phyloP scores from a whole-genome alignment of 116 monocot genomes.

The Zostera marina region DNA sequence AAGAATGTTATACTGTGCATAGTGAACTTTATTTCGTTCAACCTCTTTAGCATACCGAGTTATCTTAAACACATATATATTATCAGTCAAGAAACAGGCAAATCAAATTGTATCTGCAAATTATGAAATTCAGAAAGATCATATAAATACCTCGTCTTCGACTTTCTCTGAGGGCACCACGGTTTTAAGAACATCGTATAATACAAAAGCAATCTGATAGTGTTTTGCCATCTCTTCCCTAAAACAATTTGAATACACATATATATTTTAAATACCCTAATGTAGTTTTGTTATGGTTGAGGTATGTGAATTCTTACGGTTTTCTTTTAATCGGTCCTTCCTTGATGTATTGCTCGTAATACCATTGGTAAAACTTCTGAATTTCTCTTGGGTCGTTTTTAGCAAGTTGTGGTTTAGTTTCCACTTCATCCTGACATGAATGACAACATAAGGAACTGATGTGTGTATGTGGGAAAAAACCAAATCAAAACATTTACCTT shows the following conservation, averaged over 20 bases:
- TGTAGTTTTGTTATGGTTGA: neutral
- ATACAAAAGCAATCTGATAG: constrained; percentile 80
- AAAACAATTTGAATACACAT: constrained; percentile 6
- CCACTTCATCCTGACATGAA: constrained; percentile 52
- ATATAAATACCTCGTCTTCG: constrained; percentile 39
- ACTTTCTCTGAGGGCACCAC: constrained; percentile 56
- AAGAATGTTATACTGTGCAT: constrained; percentile 81
- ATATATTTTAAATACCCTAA: neutral
- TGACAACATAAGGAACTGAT: neutral
- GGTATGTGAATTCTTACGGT: constrained; percentile 36
- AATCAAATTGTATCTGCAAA: no score
- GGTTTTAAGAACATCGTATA: constrained; percentile 79
- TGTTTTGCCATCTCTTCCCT: constrained; percentile 96
- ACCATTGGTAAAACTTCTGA: constrained; percentile 63
- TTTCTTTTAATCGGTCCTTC: constrained; percentile 37
- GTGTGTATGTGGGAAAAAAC: neutral
- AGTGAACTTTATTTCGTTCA: constrained; percentile 73
- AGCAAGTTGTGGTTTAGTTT: constrained; percentile 36
- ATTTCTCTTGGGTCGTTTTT: constrained; percentile 70
- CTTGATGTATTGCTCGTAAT: constrained; percentile 47
- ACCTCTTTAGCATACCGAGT: constrained; percentile 64
- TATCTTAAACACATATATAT: constrained; percentile 25
- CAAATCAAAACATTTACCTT: constrained; percentile 25
- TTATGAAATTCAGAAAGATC: neutral
- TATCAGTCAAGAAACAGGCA: neutral